Evolutionary conservation across 768 basidiomycete species (phyloP), one percentile per base, ranked within the genome.

Genomic region (Russula sp.): DNA sequence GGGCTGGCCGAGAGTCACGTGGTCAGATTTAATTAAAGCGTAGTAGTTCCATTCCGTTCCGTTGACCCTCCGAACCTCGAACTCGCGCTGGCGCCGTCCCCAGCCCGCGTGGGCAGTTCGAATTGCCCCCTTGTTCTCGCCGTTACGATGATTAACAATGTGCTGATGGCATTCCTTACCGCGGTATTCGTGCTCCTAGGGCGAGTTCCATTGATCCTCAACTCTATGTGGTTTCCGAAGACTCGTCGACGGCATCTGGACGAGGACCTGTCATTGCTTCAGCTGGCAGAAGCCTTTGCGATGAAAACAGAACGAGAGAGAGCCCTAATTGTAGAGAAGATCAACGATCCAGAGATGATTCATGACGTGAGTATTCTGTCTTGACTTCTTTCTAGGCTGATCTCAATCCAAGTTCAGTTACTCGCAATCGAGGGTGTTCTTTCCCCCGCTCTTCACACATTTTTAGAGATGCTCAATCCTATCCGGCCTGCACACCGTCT

Each of bases 221-320:
- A 63, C 35, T 20, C 42, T 27, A 13, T 35, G 14, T 53, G 57
- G 57, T 48, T 53, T 55, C 44, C 18, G 50, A 58, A n/a, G 56
- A 40, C 42, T 16, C n/a, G 14, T 18, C 55, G 20, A 42, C 18
- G 55, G 49, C 42, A 8, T 11, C 18, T 47, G 27, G 44, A 57
- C 27, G 62, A 57, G 42, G 49, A 63, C 10, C 10, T 31, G 31
- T 54, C 62, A 11, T 32, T 63, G 27, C 57, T 63, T 42, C 62
- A 63, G 37, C 45, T 63, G n/a, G 62, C 57, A 59, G 62, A 63
- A 54, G 62, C 62, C 20, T 54, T 63, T 47, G 44, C 57, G 32
- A 59, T 45, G 20, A 63, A 45, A 39, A 27, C 59, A 34, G 51
- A 40, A 20, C 62, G 50, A 37, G 62, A 63, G 57, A 54, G 37